phyloP scores from a whole-genome alignment of 305 asterid species.

The Fraxinus albicans region DNA sequence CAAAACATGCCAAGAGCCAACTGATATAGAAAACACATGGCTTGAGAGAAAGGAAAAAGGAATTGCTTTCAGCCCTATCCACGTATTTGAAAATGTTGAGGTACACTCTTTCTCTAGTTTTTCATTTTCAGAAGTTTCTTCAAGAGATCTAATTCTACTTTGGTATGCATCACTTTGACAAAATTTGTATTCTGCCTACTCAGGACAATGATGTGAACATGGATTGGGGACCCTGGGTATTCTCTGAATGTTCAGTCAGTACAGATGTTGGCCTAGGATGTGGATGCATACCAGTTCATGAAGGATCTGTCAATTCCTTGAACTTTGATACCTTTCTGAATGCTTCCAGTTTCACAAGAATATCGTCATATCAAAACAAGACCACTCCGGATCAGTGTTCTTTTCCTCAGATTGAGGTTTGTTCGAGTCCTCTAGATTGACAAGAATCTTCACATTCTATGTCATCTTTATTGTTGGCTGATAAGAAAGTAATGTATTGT shows the following conservation, averaged over 20 bases:
- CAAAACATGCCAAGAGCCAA: slow-evolving; percentile 54
- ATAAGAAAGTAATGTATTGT: slow-evolving; percentile 22
- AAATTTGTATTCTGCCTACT: slow-evolving; percentile 28
- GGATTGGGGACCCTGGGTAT: slow-evolving; percentile 76
- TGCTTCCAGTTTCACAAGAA: slow-evolving; percentile 28
- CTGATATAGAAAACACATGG: slow-evolving; percentile 44
- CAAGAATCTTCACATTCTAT: slow-evolving; percentile 25
- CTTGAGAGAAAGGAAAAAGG: slow-evolving; percentile 54
- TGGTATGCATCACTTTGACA: slow-evolving; percentile 3
- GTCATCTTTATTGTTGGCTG: slow-evolving; percentile 30
- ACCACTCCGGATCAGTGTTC: slow-evolving; percentile 25
- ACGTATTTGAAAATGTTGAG: slow-evolving; percentile 71
- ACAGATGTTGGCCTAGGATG: slow-evolving; percentile 33
- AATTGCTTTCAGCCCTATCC: slow-evolving; percentile 64
- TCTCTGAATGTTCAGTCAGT: slow-evolving; percentile 45
- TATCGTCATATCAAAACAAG: slow-evolving; percentile 33
- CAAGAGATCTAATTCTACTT: slow-evolving; percentile 7
- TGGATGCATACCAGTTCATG: slow-evolving; percentile 45
- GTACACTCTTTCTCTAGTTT: slow-evolving; percentile 38
- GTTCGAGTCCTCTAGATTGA: slow-evolving; percentile 17
- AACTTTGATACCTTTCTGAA: slow-evolving; percentile 53
- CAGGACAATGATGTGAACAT: slow-evolving; percentile 55
- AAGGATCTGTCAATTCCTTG: slow-evolving; percentile 57
- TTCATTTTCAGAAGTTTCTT: slow-evolving; percentile 14
- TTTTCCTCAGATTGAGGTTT: slow-evolving; percentile 33